Base-by-base conservation (phyloP, 345 rosid genomes). In the Pistacia vera region DNA sequence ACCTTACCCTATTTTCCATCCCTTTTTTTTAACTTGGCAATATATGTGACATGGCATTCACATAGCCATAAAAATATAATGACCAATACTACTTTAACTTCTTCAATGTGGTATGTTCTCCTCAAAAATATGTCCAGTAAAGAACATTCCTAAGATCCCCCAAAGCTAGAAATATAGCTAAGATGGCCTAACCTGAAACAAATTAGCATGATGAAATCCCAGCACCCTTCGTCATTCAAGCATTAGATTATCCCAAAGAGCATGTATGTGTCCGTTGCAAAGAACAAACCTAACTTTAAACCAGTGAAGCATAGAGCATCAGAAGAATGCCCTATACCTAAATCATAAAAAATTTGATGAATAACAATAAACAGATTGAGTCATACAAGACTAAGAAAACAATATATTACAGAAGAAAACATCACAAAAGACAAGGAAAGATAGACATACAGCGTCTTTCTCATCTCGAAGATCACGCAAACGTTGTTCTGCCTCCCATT, bases 391-490 rank as follows among this genome's bases (percentile, higher is more conserved):
- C 56, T 41, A 35, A 7, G 41, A 38, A 55, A 13, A 44, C 5
- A 51, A 46, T 7, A 4, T 38, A 51, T 28, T 8, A 68, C 11
- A 30, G 25, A 56, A 22, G 3, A 48, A 36, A 38, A 54, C 51
- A 33, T 44, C n/a, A 70, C 4, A 60, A 64, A 64, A 5, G 41
- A 46, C 30, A 51, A 48, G 72, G 30, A 69, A 51, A 67, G 68
- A 55, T 30, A 51, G 20, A 83, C 95, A 77, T 89, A 92, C 99
- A 84, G 92, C 99, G 10, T 94, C 99, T 84, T 82, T 93, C 82
- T 91, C 97, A 82, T 96, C 98, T 35, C 71, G 84, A 74, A 91
- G 88, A 71, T 92, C 85, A 44, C 95, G 97, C 64, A 89, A 9
- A 17, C 88, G 88, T 71, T 92, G 94, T 83, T 94, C 93, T 9